These are phyloP conservation scores for Pleurozium schreberi DNA, from an alignment of 225 moss, liverwort and hornwort species.

Conservation along the genomic window DNA sequence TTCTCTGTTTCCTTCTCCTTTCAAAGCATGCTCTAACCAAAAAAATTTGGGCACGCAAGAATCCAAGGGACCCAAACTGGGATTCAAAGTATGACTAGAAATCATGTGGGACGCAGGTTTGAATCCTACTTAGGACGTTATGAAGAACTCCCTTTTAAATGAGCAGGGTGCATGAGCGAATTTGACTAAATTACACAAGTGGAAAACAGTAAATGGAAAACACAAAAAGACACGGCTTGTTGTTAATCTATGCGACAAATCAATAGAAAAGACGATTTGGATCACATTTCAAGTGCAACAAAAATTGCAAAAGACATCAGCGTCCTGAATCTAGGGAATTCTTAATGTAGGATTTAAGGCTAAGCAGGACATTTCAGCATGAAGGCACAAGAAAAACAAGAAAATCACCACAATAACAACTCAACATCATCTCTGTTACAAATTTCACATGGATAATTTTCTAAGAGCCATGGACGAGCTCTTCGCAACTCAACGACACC, in stretches of 20 bases:
- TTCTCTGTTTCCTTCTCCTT: neutral
- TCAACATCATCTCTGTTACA: neutral
- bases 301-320: neutral
- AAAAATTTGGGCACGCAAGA: neutral
- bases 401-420: neutral
- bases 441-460: neutral
- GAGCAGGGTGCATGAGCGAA: neutral
- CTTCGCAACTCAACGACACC: neutral
- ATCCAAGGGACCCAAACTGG: neutral
- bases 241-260: neutral
- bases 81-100: neutral
- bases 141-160: neutral
- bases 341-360: neutral
- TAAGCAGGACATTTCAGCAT: neutral
- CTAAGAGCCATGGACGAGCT: neutral
- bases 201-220: neutral
- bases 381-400: neutral
- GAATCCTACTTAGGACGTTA: neutral
- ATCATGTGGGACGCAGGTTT: neutral
- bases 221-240: neutral
- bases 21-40: too few relatives aligned
- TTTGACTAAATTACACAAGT: neutral
- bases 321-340: neutral
- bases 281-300: neutral
- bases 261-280: neutral